Base-by-base conservation (phyloP, 2,329 filamentous ascomycete species). In the Neonectria faginata region DNA sequence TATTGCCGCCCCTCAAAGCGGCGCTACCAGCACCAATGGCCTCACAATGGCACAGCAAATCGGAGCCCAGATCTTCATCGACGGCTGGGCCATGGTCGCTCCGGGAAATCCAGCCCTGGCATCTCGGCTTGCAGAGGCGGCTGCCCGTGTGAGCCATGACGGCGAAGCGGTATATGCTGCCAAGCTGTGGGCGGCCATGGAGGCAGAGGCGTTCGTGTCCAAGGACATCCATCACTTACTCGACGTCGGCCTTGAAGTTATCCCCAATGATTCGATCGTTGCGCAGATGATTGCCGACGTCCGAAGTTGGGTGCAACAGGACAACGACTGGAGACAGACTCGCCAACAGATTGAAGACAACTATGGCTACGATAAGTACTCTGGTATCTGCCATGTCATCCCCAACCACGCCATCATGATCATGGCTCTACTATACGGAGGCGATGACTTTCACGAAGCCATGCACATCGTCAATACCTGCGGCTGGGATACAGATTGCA, bases 131-230 rank as follows among this genome's bases (percentile, higher is more conserved):
- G 79, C 79, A 0, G 62, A 70, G 12, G 70, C 71, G 3, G 79
- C 79, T 1, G 79, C 67, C 1, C 62, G 63, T 1, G 79, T 81
- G 1, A 79, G 78, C 60, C 79, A 81, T 54, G 79, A 80, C 60
- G 78, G 79, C 9, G 78, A 77, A 25, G 68, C 78, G 0, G 77
- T 81, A 0, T 63, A 77, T 55, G 79, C 79, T 1, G 79, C 79
- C 1, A 70, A 70, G 66, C 62, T 80, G 6, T 81, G 78, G 78
- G 79, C 79, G 3, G 78, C 76, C 8, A 79, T 79, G 78, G 79
- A 80, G 59, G 75, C 79, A 2, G 76, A 78, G 50, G 78, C 79
- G 0, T 80, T 80, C 41, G 41, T 72, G 3, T 74, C 74, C 0
- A 70, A 66, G 7, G 75, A 80, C 36, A 69, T 78, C 5, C 65